Percentiles rank a stretch among this genome's conserved stretches.
Conservation (phyloP, 2,329 filamentous ascomycete genomes). For the Cordyceps militaris region DNA sequence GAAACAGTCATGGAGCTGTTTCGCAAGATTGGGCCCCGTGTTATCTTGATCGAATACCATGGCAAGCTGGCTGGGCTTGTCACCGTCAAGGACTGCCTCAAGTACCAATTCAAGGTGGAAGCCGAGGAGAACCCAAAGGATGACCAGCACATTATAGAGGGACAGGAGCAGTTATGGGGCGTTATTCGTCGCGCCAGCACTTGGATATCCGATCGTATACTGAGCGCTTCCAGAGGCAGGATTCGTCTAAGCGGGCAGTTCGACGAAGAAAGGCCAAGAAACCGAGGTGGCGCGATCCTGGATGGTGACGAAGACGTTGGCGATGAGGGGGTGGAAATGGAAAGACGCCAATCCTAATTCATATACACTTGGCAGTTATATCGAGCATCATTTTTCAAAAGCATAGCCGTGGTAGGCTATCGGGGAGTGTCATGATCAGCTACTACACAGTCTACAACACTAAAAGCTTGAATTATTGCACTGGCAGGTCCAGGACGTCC, state of each 20-base stretch:
- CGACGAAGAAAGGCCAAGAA: conserved; percentile 31
- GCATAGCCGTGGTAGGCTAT: no score
- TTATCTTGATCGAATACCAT: conserved; percentile 87
- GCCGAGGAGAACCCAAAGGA: conserved; percentile 67
- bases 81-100: conserved; percentile 93
- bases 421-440: neutral
- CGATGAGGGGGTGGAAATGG: conserved; percentile 38
- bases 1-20: conserved; percentile 99
- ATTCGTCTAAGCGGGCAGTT: conserved; percentile 42
- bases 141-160: conserved; percentile 46
- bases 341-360: conserved; percentile 24
- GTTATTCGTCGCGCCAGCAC: conserved; percentile 43
- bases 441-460: neutral
- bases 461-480: neutral
- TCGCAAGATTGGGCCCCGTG: conserved; percentile 91
- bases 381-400: neutral
- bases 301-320: conserved; percentile 35
- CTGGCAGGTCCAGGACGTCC: conserved; percentile 28
- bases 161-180: conserved; percentile 60
- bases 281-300: conserved; percentile 37
- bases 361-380: neutral
- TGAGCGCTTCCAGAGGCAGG: conserved; percentile 46
- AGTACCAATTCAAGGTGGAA: conserved; percentile 95
- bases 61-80: conserved; percentile 78
- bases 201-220: conserved; percentile 54